Evolutionary conservation across 169 alveolate species (phyloP), one percentile per base, ranked within the genome.

Genomic region (Plasmodium cynomolgi): DNA sequence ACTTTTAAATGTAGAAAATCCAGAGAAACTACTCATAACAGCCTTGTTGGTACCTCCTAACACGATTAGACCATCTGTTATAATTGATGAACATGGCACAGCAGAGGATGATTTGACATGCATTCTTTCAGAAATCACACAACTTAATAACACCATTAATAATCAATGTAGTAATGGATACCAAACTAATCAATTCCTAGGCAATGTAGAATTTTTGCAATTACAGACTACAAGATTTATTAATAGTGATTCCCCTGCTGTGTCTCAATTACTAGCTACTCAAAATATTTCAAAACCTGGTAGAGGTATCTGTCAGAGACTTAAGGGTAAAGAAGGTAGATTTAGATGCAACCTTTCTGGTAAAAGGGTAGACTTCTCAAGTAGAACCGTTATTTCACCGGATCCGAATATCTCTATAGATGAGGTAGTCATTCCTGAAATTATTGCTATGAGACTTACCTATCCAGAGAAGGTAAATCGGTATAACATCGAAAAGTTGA

Each of bases 301-400:
- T 1, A 92, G 98, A 50, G 98, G 98, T 9, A 93, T 97, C 17
- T 97, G 98, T 75, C 97, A 97, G 73, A 83, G 98, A 20, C 93
- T 97, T 29, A 97, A 97, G 79, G 97, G 97, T 13, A 99, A 99
- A 95, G 99, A 98, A 81, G 99, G 99, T 1, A 97, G 99, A 86
- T 99, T 99, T 85, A 97, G 99, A 92, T 99, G 99, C n/a, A 99
- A 99, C 96, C 95, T 99, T 83, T 98, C 99, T 20, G 99, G 99
- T 31, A 99, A 99, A 94, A 98, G 99, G 92, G 99, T 98, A n/a
- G 99, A 99, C 93, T 99, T 98, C 96, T 98, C 99, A 2, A 99
- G 99, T 34, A 95, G 99, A 81, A 99, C 99, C 13, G 99, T 99
- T 39, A 99, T 99, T 44, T 99, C 99, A 1, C 99, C 99, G 3